A percentile compares a stretch with the other conserved stretches of the same genome.
These are phyloP conservation scores for Dictyostelium brefeldianum DNA, from an alignment of 78 protist genomes.

Conservation along the genomic window DNA sequence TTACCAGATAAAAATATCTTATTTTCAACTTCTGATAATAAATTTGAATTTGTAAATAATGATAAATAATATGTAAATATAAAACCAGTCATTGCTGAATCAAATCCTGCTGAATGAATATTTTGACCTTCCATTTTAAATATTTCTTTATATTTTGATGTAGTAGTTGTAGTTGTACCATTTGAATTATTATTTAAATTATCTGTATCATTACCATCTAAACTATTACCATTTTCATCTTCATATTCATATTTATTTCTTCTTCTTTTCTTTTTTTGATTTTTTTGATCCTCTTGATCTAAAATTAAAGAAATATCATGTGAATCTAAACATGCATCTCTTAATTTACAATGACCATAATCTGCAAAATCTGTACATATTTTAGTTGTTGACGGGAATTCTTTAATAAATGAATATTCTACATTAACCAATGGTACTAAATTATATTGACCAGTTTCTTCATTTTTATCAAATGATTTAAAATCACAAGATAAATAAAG, in stretches of 20 bases:
- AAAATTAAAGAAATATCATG: constrained; percentile 29
- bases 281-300: constrained; percentile 30
- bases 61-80: constrained; percentile 25
- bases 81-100: constrained; percentile 75
- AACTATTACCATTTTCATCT: background rate
- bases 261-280: background rate
- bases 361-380: constrained; percentile 54
- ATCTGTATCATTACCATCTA: background rate
- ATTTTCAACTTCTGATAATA: constrained; percentile 2
- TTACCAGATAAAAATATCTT: constrained; percentile 49
- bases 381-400: background rate
- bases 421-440: constrained; percentile 14
- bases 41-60: background rate
- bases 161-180: background rate
- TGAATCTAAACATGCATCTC: constrained; percentile 19
- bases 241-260: constrained; percentile 7
- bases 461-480: background rate
- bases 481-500: constrained; percentile 7
- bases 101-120: constrained; percentile 69
- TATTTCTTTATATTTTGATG: background rate
- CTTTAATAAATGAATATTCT: background rate
- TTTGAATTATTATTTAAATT: background rate
- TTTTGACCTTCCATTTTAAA: constrained; percentile 2
- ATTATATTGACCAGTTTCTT: background rate
- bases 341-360: constrained; percentile 66